Conservation (phyloP, 2,329 filamentous ascomycete species). For the Phaeosphaeriaceae sp. region DNA sequence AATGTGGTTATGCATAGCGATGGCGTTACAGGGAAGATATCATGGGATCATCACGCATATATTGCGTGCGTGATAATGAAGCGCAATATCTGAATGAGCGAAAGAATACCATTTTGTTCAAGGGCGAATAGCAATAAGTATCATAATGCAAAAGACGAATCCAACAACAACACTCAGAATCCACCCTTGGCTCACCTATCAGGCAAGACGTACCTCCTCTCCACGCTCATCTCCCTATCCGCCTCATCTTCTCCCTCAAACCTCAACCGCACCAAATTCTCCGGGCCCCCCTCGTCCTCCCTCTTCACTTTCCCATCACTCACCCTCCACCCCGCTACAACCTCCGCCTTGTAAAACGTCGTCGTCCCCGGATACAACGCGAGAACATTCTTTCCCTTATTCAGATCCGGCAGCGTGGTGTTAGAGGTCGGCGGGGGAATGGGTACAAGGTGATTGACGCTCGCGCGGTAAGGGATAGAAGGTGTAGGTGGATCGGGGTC, state of each 20-base stretch:
- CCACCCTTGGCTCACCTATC: conserved; percentile 37
- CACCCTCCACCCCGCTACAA: conserved; percentile 51
- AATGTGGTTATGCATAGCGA: conserved; percentile 28
- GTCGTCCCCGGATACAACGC: conserved; percentile 60
- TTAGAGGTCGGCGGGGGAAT: conserved; percentile 54
- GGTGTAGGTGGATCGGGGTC: conserved; percentile 53
- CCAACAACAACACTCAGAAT: not conserved
- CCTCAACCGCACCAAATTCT: conserved; percentile 52
- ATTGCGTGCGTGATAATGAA: not conserved
- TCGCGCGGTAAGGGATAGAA: conserved; percentile 52
- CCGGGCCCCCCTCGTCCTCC: conserved; percentile 51
- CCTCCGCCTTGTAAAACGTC: conserved; percentile 62
- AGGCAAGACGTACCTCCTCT: conserved; percentile 58
- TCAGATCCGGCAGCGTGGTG: conserved; percentile 50
- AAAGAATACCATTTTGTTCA: not conserved
- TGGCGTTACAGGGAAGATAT: conserved; percentile 25
- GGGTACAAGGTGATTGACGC: conserved; percentile 54
- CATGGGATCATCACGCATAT: not conserved
- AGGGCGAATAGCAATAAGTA: not conserved
- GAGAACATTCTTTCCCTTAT: conserved; percentile 53
- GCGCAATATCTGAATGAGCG: not conserved
- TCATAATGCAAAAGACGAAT: not conserved
- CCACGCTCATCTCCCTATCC: conserved; percentile 55
- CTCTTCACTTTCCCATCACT: conserved; percentile 40
- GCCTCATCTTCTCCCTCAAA: conserved; percentile 59